These are phyloP conservation scores for Rhodotorula glutinis DNA, from an alignment of 1,284 basidiomycete genomes.

Conservation along the genomic window DNA sequence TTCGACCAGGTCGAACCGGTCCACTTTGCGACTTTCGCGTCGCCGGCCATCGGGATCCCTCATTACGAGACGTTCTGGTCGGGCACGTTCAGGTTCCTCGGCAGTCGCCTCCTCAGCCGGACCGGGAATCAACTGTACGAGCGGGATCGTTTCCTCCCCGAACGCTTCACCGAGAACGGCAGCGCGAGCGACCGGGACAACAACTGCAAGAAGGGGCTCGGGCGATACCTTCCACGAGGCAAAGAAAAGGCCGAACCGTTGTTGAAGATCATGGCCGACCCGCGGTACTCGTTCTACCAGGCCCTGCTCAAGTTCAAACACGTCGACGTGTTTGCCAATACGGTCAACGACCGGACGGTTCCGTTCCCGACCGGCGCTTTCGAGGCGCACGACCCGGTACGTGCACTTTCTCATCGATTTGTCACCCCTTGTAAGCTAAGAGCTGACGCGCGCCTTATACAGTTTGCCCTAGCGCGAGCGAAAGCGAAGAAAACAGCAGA, in stretches of 20 bases:
- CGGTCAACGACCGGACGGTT: constrained; percentile 61
- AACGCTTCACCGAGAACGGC: constrained; percentile 48
- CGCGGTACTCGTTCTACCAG: constrained; percentile 72
- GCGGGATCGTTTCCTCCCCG: constrained; percentile 61
- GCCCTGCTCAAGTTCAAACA: constrained; percentile 67
- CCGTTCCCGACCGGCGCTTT: constrained; percentile 76
- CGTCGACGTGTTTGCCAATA: constrained; percentile 79
- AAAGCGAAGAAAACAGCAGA: constrained; percentile 30
- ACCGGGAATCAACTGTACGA: constrained; percentile 79
- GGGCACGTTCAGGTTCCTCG: constrained; percentile 59
- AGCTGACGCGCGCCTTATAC: no score
- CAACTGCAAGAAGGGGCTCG: not conserved
- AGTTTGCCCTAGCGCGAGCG: constrained; percentile 34
- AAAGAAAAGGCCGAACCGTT: constrained; percentile 62
- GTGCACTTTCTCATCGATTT: constrained; percentile 51
- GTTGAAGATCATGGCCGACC: constrained; percentile 80
- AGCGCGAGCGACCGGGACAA: constrained; percentile 10
- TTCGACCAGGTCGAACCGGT: constrained; percentile 65
- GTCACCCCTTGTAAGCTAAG: no score
- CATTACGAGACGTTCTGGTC: constrained; percentile 60
- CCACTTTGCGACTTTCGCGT: constrained; percentile 78
- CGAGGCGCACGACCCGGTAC: constrained; percentile 60
- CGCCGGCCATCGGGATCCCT: constrained; percentile 67
- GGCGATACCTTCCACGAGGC: not conserved
- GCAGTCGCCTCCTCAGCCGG: constrained; percentile 70